A percentile compares a stretch with the other conserved stretches of the same genome.
Conservation (phyloP, 345 rosid genomes). For the Geranium rotundifolium region DNA sequence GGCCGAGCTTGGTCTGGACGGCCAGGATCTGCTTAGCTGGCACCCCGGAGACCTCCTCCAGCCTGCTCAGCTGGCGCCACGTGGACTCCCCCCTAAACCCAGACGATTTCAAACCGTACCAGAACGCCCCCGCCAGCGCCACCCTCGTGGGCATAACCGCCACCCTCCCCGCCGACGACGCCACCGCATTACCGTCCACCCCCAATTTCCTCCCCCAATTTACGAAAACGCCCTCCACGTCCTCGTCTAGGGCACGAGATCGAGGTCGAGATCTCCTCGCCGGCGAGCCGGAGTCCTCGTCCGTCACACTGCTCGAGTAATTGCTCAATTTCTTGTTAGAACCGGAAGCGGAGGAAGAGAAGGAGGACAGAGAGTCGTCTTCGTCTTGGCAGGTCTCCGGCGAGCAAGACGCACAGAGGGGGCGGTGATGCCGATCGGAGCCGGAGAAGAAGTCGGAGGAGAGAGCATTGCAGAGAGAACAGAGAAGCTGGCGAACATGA, state of each 20-base stretch:
- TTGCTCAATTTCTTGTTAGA: neutral
- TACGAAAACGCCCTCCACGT: constrained; percentile 14
- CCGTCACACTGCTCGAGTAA: neutral
- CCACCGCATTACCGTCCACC: constrained; percentile 10
- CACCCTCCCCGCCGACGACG: constrained; percentile 15
- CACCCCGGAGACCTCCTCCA: constrained; percentile 17
- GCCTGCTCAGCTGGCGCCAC: constrained; percentile 12
- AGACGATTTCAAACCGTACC: constrained; percentile 15
- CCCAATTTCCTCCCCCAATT: constrained; percentile 17
- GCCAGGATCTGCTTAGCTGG: constrained; percentile 11
- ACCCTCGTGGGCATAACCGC: constrained; percentile 1
- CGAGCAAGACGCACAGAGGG: neutral
- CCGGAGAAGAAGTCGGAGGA: constrained; percentile 19
- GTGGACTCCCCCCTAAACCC: neutral
- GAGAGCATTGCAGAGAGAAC: constrained; percentile 17
- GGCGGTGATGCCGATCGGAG: constrained; percentile 7
- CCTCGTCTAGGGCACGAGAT: neutral
- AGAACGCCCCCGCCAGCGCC: constrained; percentile 22
- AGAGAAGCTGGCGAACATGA: constrained; percentile 21
- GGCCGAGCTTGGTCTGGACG: constrained; percentile 13
- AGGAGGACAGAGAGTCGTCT: neutral
- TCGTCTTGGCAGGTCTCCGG: neutral
- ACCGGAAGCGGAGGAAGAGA: neutral
- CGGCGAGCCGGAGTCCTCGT: constrained; percentile 8
- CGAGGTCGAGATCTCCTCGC: neutral